Percentiles rank a stretch among this genome's conserved stretches.
phyloP scores from a whole-genome alignment of 23 red algal genomes.

The Gracilaria domingensis region DNA sequence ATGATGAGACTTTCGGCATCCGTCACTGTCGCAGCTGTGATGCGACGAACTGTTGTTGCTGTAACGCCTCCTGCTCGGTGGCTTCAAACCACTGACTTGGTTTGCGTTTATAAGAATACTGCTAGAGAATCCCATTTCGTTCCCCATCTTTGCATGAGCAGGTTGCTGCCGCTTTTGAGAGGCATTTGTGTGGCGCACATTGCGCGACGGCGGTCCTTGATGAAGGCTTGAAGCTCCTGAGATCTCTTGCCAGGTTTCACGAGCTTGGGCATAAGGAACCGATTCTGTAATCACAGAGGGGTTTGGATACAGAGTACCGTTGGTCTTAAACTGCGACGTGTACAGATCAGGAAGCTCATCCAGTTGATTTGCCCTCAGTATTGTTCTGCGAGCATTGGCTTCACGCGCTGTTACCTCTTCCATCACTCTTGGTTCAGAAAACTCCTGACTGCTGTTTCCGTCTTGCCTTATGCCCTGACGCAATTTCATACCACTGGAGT shows the following conservation, averaged over 20 bases:
- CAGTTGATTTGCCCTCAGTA: conserved; percentile 8
- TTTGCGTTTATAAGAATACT: neutral
- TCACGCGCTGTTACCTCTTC: neutral
- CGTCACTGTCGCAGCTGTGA: conserved; percentile 29
- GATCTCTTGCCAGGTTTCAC: neutral
- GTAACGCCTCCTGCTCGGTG: conserved; percentile 7
- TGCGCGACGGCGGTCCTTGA: neutral
- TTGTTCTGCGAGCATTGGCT: neutral
- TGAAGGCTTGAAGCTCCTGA: neutral
- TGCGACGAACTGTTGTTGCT: neutral
- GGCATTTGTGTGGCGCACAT: neutral
- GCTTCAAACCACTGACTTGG: conserved; percentile 11
- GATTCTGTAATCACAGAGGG: neutral
- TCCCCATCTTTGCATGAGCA: neutral
- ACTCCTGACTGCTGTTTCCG: neutral
- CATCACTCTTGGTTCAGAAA: conserved; percentile 9
- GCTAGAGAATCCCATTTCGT: neutral
- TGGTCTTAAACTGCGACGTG: neutral
- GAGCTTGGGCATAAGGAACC: neutral
- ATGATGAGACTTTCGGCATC: conserved; percentile 7
- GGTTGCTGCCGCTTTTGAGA: neutral
- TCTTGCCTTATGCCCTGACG: neutral
- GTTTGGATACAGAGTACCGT: neutral
- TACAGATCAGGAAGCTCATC: conserved; percentile 43
- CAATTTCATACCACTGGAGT: conserved; percentile 16